These are phyloP conservation scores for Apophysomyces trapeziformis DNA, from an alignment of 371 early-diverging fungal genomes.

Conservation along the genomic window DNA sequence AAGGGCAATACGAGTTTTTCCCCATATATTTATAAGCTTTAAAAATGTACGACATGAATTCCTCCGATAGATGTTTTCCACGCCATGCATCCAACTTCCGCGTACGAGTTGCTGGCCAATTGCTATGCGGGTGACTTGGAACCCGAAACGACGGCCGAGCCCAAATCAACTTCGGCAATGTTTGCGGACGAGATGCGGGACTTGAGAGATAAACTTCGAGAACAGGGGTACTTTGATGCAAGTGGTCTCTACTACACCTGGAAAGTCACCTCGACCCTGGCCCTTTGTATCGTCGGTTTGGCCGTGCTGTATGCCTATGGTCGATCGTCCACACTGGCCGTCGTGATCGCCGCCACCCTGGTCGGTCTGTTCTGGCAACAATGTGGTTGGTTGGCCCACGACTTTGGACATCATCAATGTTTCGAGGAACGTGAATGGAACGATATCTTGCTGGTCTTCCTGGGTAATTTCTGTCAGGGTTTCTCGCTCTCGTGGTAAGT, in stretches of 20 bases:
- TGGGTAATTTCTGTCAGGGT: conserved; percentile 83
- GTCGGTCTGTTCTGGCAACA: conserved; percentile 88
- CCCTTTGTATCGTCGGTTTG: conserved; percentile 57
- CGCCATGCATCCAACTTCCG: conserved; percentile 79
- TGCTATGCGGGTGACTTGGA: conserved; percentile 81
- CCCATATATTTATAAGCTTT: background rate
- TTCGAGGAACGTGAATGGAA: conserved; percentile 72
- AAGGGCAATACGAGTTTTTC: background rate
- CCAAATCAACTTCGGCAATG: conserved; percentile 21
- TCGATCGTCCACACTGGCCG: conserved; percentile 55
- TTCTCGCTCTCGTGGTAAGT: conserved; percentile 71
- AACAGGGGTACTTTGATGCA: conserved; percentile 72
- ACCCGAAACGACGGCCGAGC: conserved; percentile 34
- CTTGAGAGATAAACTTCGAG: conserved; percentile 60
- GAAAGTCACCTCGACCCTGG: conserved; percentile 65
- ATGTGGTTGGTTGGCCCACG: conserved; percentile 89
- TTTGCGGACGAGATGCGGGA: conserved; percentile 70
- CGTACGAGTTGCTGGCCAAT: conserved; percentile 75
- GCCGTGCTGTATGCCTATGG: conserved; percentile 58
- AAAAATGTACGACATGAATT: background rate
- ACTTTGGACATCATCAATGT: conserved; percentile 86
- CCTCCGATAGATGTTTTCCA: conserved; percentile 75
- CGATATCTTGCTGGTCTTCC: conserved; percentile 68
- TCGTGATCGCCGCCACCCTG: conserved; percentile 62
- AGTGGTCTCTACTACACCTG: conserved; percentile 69